A percentile compares a stretch with the other conserved stretches of the same genome.
Evolutionary conservation across 495 filamentous ascomycete genomes (phyloP).

Genomic region (Talaromyces stipitatus): DNA sequence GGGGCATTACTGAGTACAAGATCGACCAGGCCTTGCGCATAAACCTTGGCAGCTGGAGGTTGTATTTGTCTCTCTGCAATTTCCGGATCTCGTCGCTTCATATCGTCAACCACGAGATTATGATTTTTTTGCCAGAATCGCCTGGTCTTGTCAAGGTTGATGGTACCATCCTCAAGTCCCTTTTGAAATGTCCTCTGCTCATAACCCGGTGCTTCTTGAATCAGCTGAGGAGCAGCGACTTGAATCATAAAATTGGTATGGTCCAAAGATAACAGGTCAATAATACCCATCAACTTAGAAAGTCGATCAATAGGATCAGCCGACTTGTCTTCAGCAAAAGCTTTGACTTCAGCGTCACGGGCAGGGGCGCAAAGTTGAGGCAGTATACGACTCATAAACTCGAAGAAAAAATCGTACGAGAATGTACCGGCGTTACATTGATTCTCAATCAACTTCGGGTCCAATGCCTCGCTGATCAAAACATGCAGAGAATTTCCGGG

Average conservation of each 20-base stretch:
- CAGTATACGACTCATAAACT: conserved; percentile 80
- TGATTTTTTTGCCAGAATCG: conserved; percentile 67
- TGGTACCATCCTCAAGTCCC: conserved; percentile 55
- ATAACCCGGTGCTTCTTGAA: conserved; percentile 73
- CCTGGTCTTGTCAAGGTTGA: conserved; percentile 51
- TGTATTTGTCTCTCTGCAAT: conserved; percentile 40
- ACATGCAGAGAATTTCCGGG: conserved; percentile 74
- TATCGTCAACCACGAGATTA: conserved; percentile 61
- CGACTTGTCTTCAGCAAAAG: conserved; percentile 62
- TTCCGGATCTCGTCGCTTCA: conserved; percentile 64
- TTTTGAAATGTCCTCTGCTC: conserved; percentile 71
- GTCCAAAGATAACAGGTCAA: conserved; percentile 88
- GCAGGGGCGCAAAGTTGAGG: conserved; percentile 91
- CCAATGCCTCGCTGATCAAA: conserved; percentile 78
- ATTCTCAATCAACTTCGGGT: conserved; percentile 64
- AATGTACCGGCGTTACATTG: conserved; percentile 78
- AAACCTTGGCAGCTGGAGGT: conserved; percentile 53
- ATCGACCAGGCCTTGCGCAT: conserved; percentile 65
- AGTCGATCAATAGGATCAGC: conserved; percentile 80
- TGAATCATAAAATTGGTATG: conserved; percentile 91
- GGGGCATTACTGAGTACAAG: conserved; percentile 54
- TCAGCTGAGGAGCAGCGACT: conserved; percentile 68
- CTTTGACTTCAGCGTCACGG: conserved; percentile 77
- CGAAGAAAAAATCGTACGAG: conserved; percentile 90
- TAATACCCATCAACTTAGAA: conserved; percentile 73